Conservation (phyloP, 2,329 filamentous ascomycete species). For the Aspergillus brunneoviolaceus region DNA sequence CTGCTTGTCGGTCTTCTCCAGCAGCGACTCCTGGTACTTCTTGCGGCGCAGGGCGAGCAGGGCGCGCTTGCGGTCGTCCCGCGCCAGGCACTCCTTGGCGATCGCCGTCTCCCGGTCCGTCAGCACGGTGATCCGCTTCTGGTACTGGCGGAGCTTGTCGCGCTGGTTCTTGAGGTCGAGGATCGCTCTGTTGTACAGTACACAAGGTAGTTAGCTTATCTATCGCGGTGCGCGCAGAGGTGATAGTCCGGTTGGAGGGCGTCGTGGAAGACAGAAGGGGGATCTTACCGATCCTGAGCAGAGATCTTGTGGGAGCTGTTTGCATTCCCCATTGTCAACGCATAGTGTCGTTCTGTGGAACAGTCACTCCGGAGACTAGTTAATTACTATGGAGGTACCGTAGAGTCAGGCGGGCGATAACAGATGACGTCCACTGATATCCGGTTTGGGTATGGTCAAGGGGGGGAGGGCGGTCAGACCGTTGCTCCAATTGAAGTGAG, state of each 20-base stretch:
- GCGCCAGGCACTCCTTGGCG: conserved; percentile 76
- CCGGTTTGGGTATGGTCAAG: neutral
- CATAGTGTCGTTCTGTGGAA: conserved; percentile 24
- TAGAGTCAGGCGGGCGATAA: conserved; percentile 4
- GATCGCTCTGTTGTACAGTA: conserved; percentile 68
- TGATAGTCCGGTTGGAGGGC: neutral
- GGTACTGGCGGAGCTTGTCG: conserved; percentile 95
- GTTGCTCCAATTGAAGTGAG: neutral
- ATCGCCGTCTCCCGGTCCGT: conserved; percentile 85
- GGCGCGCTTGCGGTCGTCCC: conserved; percentile 76
- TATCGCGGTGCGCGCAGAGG: neutral
- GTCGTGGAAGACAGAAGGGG: neutral
- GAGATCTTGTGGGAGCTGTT: conserved; percentile 66
- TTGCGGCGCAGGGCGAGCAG: conserved; percentile 87
- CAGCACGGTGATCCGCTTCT: conserved; percentile 81
- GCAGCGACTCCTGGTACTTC: conserved; percentile 91
- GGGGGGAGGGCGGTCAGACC: neutral
- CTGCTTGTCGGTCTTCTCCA: conserved; percentile 87
- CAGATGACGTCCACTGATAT: conserved; percentile 3
- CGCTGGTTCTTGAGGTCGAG: conserved; percentile 97
- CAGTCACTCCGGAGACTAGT: neutral
- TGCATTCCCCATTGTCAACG: conserved; percentile 61
- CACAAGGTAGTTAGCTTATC: neutral
- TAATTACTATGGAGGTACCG: neutral
- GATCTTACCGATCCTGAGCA: conserved; percentile 77